These are phyloP conservation scores for Verticillium dahliae DNA, from an alignment of 2,329 filamentous ascomycete species.

Conservation along the genomic window DNA sequence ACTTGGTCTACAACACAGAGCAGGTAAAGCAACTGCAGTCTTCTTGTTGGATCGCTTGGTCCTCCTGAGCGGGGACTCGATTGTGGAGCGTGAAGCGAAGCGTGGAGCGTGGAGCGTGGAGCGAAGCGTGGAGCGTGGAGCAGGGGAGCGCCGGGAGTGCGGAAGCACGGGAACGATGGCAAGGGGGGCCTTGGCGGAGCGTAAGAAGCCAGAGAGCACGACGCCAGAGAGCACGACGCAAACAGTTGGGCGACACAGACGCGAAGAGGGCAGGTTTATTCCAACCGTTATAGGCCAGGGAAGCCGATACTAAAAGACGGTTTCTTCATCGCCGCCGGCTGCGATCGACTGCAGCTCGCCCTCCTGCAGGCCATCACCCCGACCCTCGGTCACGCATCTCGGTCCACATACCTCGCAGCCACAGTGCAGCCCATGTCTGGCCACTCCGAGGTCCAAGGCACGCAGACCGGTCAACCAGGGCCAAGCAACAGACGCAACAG, in stretches of 20 bases:
- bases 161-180: too few relatives aligned
- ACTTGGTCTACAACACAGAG: not conserved
- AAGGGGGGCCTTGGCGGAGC: not conserved
- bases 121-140: not conserved
- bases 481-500: not conserved
- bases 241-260: not conserved
- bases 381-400: not conserved
- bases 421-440: not conserved
- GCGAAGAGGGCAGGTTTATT: not conserved
- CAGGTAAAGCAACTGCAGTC: not conserved
- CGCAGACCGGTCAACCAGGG: not conserved
- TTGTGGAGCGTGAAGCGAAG: not conserved
- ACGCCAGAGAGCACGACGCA: not conserved
- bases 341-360: not conserved
- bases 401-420: not conserved
- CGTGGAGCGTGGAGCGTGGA: not conserved
- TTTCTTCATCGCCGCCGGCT: not conserved
- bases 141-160: too few relatives aligned
- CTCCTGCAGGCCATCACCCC: not conserved
- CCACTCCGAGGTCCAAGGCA: not conserved
- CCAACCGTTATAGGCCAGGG: not conserved
- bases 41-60: not conserved
- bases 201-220: not conserved
- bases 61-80: not conserved
- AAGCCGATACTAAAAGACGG: not conserved